Percentiles rank a stretch among this genome's conserved stretches.
These are phyloP conservation scores for Fusarium xyrophilum DNA, from an alignment of 2,329 filamentous ascomycete species.

Conservation along the genomic window DNA sequence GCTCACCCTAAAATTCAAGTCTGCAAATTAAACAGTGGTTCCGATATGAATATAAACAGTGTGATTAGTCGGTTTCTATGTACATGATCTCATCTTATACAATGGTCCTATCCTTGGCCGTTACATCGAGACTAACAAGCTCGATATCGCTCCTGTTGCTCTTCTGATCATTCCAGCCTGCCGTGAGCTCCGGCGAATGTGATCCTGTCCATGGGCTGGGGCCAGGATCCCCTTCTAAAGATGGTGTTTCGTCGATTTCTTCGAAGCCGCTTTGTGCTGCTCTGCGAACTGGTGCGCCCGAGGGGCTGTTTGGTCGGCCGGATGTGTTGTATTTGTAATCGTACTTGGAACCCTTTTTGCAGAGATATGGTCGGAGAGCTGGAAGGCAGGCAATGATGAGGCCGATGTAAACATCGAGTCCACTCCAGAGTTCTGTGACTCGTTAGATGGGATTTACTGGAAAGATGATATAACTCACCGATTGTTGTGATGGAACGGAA, in stretches of 20 bases:
- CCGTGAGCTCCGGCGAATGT: constrained; percentile 4
- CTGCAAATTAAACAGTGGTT: not conserved
- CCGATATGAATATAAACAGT: not conserved
- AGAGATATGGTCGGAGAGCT: constrained; percentile 32
- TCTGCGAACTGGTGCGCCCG: not conserved
- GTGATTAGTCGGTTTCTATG: not conserved
- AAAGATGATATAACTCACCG: not conserved
- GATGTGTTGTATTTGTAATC: constrained; percentile 18
- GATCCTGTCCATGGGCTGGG: not conserved
- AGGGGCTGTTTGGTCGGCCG: constrained; percentile 1
- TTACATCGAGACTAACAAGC: constrained; percentile 6
- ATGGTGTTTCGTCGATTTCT: constrained; percentile 28
- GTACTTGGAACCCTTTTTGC: not conserved
- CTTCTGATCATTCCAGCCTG: constrained; percentile 25
- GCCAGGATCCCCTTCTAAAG: not conserved
- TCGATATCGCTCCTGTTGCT: constrained; percentile 22
- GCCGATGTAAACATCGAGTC: constrained; percentile 25
- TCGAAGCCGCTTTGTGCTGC: constrained; percentile 17
- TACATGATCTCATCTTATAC: not conserved
- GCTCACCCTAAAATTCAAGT: not conserved
- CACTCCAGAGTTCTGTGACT: constrained; percentile 24
- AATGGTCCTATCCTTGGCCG: not conserved
- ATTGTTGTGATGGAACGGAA: constrained; percentile 29
- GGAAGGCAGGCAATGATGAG: constrained; percentile 35
- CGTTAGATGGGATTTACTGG: not conserved